These are phyloP conservation scores for Tagetes erecta DNA, from an alignment of 129 eudicot genomes.

Conservation along the genomic window DNA sequence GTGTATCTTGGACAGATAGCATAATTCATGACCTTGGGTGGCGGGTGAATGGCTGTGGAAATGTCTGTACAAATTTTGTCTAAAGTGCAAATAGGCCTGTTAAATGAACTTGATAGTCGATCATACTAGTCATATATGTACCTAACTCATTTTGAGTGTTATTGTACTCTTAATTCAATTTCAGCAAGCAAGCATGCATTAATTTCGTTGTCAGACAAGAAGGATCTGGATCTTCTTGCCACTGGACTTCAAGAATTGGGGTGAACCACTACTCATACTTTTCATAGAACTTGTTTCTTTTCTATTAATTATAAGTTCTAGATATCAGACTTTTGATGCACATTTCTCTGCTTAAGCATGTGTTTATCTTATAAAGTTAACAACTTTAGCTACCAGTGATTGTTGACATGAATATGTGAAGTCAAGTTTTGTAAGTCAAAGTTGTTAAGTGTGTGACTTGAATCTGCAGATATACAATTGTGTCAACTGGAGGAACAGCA, in stretches of 20 bases:
- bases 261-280: constrained; percentile 39
- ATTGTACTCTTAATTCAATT: not conserved
- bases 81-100: too few species aligned
- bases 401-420: not conserved
- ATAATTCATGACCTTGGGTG: too few species aligned
- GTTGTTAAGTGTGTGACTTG: constrained; percentile 10
- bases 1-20: too few species aligned
- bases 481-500: constrained; percentile 99
- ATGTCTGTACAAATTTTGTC: too few species aligned
- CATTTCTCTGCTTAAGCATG: not conserved
- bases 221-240: constrained; percentile 70
- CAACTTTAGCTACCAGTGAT: not conserved
- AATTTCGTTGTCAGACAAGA: constrained; percentile 91
- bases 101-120: not conserved
- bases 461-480: constrained; percentile 65
- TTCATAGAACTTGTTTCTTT: not conserved
- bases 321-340: not conserved
- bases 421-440: constrained; percentile 11
- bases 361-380: not conserved
- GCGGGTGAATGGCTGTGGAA: too few species aligned
- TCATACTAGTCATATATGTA: not conserved
- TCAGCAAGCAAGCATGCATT: constrained; percentile 77
- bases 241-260: constrained; percentile 84
- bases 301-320: not conserved
- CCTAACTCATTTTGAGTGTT: not conserved